Percentiles rank a stretch among this genome's conserved stretches.
Conservation (phyloP, 352 stramenopile genomes). For the Pythium sukuiense region DNA sequence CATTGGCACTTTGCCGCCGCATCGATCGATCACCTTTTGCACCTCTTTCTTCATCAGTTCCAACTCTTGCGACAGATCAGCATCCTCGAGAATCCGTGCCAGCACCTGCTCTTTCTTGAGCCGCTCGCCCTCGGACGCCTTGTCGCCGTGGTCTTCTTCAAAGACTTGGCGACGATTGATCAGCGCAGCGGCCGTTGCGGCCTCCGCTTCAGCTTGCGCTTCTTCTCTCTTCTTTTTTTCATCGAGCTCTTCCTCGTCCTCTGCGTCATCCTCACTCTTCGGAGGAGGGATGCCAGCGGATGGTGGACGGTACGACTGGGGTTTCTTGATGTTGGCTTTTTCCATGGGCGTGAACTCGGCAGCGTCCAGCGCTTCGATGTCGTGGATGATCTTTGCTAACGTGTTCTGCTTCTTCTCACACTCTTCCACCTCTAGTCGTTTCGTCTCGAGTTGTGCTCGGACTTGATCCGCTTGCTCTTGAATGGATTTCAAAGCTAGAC, state of each 20-base stretch:
- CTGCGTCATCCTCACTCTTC: slow-evolving; percentile 15
- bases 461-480: slow-evolving; percentile 24
- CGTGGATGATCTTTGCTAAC: slow-evolving; percentile 55
- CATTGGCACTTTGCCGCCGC: slow-evolving; percentile 49
- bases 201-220: neutral
- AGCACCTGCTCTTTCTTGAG: slow-evolving; percentile 55
- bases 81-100: slow-evolving; percentile 41
- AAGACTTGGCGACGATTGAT: slow-evolving; percentile 46
- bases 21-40: slow-evolving; percentile 65
- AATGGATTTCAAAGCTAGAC: slow-evolving; percentile 29
- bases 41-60: slow-evolving; percentile 71
- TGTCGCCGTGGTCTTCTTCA: slow-evolving; percentile 34
- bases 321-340: slow-evolving; percentile 61
- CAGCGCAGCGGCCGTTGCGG: neutral
- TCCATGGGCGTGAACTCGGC: slow-evolving; percentile 54
- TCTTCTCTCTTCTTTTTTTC: slow-evolving; percentile 19
- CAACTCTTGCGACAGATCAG: slow-evolving; percentile 49
- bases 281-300: slow-evolving; percentile 29
- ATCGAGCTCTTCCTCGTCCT: slow-evolving; percentile 21
- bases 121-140: slow-evolving; percentile 18
- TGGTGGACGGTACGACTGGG: slow-evolving; percentile 31
- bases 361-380: slow-evolving; percentile 62
- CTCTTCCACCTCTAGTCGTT: slow-evolving; percentile 26
- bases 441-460: slow-evolving; percentile 16
- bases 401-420: slow-evolving; percentile 29